These are phyloP conservation scores for Gilbertella persicaria DNA, from an alignment of 371 early-diverging fungal species.

Conservation along the genomic window DNA sequence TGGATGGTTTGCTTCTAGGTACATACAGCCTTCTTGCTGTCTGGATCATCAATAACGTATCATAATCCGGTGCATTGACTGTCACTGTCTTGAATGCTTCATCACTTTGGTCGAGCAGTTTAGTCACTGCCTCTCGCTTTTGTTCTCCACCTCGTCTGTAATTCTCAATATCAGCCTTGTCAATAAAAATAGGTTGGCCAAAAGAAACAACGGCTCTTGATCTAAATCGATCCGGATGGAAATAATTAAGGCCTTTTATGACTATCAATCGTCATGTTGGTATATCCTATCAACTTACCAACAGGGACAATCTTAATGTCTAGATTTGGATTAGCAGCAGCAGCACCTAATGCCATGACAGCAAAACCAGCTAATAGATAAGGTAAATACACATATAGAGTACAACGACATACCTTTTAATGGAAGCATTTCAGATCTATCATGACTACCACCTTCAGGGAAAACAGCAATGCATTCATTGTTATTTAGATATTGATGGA, in stretches of 20 bases:
- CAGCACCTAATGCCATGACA: conserved; percentile 91
- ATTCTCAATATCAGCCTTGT: conserved; percentile 71
- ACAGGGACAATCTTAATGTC: conserved; percentile 92
- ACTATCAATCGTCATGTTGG: too few relatives aligned
- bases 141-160: conserved; percentile 82
- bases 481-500: conserved; percentile 72
- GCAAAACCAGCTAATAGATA: conserved; percentile 76
- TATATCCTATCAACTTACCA: conserved; percentile 44
- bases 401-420: conserved; percentile 91
- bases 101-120: conserved; percentile 75
- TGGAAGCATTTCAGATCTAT: conserved; percentile 93
- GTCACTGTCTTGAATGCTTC: conserved; percentile 85
- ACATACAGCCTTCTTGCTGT: conserved; percentile 90
- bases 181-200: conserved; percentile 85
- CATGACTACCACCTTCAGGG: conserved; percentile 97
- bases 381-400: too few relatives aligned
- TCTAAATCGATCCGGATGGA: conserved; percentile 94
- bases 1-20: conserved; percentile 66
- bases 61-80: conserved; percentile 91
- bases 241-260: conserved; percentile 88
- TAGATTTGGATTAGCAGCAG: conserved; percentile 76
- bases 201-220: conserved; percentile 96
- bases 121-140: conserved; percentile 79
- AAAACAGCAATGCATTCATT: conserved; percentile 85
- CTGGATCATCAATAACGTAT: conserved; percentile 92